Evolutionary conservation across 2,329 filamentous ascomycete species (phyloP).

Genomic region (Colletotrichum gigasporum): DNA sequence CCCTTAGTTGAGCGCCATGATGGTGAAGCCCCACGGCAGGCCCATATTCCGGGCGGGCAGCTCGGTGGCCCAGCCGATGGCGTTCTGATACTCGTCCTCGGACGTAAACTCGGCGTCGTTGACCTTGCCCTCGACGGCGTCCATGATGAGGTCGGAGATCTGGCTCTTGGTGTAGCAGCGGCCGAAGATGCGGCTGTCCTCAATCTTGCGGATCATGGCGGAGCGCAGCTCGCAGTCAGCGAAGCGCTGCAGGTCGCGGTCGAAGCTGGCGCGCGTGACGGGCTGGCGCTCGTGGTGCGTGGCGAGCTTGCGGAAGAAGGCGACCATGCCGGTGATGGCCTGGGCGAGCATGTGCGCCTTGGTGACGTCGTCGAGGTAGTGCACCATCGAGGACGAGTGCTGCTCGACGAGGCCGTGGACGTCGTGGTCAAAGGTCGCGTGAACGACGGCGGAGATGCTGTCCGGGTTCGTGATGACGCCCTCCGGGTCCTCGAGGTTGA

Average conservation of each 20-base stretch:
- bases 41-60: slow-evolving; percentile 47
- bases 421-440: slow-evolving; percentile 45
- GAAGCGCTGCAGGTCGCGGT: slow-evolving; percentile 42
- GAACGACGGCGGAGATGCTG: slow-evolving; percentile 37
- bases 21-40: slow-evolving; percentile 47
- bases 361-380: slow-evolving; percentile 42
- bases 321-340: slow-evolving; percentile 45
- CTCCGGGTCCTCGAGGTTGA: slow-evolving; percentile 26
- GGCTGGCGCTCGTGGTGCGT: slow-evolving; percentile 18
- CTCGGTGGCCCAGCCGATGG: slow-evolving; percentile 40
- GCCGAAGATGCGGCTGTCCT: slow-evolving; percentile 40
- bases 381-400: slow-evolving; percentile 37
- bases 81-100: slow-evolving; percentile 34
- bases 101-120: slow-evolving; percentile 22
- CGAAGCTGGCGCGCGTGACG: slow-evolving; percentile 36
- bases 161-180: slow-evolving; percentile 44
- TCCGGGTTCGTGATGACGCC: slow-evolving; percentile 36
- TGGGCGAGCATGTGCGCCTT: slow-evolving; percentile 45
- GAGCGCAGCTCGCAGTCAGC: slow-evolving; percentile 40
- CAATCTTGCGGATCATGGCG: slow-evolving; percentile 41
- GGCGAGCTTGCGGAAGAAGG: slow-evolving; percentile 39
- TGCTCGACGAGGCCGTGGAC: slow-evolving; percentile 43
- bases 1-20: slow-evolving; percentile 47
- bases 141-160: slow-evolving; percentile 43
- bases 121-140: slow-evolving; percentile 37